Evolutionary conservation across 2,329 filamentous ascomycete species (phyloP).

Genomic region (Ophioceras dolichostomum): DNA sequence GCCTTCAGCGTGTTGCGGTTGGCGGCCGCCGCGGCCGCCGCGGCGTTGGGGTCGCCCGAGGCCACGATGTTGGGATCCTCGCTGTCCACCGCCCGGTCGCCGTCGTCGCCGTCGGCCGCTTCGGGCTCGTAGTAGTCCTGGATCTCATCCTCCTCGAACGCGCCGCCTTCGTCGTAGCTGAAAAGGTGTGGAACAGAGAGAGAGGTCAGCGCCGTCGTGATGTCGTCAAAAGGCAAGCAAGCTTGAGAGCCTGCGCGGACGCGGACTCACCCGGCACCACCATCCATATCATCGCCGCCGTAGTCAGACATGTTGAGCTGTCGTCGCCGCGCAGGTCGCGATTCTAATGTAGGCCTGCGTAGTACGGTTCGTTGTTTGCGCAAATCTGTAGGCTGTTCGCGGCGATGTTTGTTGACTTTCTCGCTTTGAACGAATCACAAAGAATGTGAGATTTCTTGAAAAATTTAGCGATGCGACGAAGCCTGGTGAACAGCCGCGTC

Average conservation of each 20-base stretch:
- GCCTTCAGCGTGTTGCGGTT: conserved; percentile 34
- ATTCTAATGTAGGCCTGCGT: too few relatives aligned
- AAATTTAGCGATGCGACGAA: too few relatives aligned
- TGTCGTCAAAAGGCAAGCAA: too few relatives aligned
- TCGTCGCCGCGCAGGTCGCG: too few relatives aligned
- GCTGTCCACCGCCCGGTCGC: conserved; percentile 34
- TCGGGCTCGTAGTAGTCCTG: conserved; percentile 46
- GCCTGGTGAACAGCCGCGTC: too few relatives aligned
- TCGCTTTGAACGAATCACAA: too few relatives aligned
- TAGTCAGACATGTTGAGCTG: conserved; percentile 65
- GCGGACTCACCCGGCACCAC: conserved; percentile 40
- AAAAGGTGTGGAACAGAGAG: too few relatives aligned
- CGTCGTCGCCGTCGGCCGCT: conserved; percentile 41
- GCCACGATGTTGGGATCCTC: conserved; percentile 43
- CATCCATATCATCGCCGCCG: conserved; percentile 43
- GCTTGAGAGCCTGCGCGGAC: not conserved
- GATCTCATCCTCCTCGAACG: conserved; percentile 59
- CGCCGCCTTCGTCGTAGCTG: conserved; percentile 25
- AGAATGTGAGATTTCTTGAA: too few relatives aligned
- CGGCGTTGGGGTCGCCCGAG: conserved; percentile 49
- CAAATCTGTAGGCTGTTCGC: too few relatives aligned
- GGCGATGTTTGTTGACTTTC: too few relatives aligned
- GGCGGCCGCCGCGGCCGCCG: conserved; percentile 20
- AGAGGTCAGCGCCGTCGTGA: too few relatives aligned
- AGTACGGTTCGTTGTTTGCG: too few relatives aligned